phyloP scores from a whole-genome alignment of 1,139 yeast genomes.

The Magnusiomyces sp. region DNA sequence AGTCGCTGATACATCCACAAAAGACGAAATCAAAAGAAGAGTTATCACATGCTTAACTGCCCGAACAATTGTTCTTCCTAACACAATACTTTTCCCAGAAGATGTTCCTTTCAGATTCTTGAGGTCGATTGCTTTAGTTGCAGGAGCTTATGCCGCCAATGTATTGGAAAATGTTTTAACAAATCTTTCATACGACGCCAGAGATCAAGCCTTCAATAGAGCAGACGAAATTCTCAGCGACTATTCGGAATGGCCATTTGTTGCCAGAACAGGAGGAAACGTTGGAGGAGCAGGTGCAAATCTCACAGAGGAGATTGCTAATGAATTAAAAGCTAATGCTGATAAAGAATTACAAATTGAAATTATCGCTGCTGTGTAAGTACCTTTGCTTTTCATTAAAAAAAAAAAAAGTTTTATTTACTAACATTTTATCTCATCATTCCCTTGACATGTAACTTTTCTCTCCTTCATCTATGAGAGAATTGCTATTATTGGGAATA shows the following conservation, averaged over 20 bases:
- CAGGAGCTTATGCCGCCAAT: conserved; percentile 92
- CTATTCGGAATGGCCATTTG: conserved; percentile 83
- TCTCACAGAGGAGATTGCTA: conserved; percentile 55
- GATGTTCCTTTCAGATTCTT: conserved; percentile 61
- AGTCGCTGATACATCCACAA: conserved; percentile 76
- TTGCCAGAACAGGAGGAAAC: conserved; percentile 43
- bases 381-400: conserved; percentile 29
- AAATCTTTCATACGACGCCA: conserved; percentile 71
- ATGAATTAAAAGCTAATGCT: conserved; percentile 51
- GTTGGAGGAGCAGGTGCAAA: conserved; percentile 68
- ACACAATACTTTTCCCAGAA: conserved; percentile 56
- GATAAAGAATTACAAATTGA: conserved; percentile 70
- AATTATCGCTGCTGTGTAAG: conserved; percentile 30
- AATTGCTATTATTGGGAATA: conserved; percentile 36
- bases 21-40: conserved; percentile 66
- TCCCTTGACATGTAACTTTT: too few species aligned
- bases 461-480: conserved; percentile 27
- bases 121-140: conserved; percentile 73
- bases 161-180: conserved; percentile 86
- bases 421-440: too few species aligned
- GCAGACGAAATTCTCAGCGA: conserved; percentile 84
- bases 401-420: too few species aligned
- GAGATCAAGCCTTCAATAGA: conserved; percentile 88
- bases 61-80: conserved; percentile 47
- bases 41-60: conserved; percentile 61